A percentile compares a stretch with the other conserved stretches of the same genome.
Evolutionary conservation across 176 grass and related monocot genomes (phyloP).

Genomic region (Eragrostis nindensis): DNA sequence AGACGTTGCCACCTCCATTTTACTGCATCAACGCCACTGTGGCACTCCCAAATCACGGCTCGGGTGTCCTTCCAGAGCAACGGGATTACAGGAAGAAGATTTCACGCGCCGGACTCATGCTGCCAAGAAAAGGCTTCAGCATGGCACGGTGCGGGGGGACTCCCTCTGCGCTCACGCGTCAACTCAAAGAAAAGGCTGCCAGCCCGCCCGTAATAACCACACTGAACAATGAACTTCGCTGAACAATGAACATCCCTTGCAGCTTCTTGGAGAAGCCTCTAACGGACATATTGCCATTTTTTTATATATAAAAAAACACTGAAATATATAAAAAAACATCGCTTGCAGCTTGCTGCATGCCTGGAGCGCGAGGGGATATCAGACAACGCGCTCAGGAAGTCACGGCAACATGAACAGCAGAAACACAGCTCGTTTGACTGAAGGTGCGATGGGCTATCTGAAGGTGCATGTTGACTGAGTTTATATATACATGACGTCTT

Average conservation of each 20-base stretch:
- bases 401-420: background rate
- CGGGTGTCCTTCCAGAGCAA: too few relatives aligned
- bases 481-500: slow-evolving; percentile 34
- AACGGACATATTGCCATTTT: background rate
- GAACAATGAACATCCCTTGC: background rate
- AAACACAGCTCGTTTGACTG: background rate
- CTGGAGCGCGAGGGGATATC: background rate
- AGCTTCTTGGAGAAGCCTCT: background rate
- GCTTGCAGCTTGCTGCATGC: background rate
- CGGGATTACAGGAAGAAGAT: too few relatives aligned
- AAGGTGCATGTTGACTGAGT: background rate
- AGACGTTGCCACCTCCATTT: background rate
- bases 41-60: background rate
- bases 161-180: background rate
- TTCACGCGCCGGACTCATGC: background rate
- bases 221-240: too few relatives aligned
- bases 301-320: background rate
- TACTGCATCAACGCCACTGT: background rate
- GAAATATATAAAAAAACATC: too few relatives aligned
- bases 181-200: background rate
- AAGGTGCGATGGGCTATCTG: background rate
- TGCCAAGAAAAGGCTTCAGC: background rate
- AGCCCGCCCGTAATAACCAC: background rate
- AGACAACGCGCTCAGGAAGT: background rate
- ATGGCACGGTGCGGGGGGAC: background rate